Evolutionary conservation across 202 grass and related monocot genomes (phyloP).

Genomic region (Digitaria exilis): DNA sequence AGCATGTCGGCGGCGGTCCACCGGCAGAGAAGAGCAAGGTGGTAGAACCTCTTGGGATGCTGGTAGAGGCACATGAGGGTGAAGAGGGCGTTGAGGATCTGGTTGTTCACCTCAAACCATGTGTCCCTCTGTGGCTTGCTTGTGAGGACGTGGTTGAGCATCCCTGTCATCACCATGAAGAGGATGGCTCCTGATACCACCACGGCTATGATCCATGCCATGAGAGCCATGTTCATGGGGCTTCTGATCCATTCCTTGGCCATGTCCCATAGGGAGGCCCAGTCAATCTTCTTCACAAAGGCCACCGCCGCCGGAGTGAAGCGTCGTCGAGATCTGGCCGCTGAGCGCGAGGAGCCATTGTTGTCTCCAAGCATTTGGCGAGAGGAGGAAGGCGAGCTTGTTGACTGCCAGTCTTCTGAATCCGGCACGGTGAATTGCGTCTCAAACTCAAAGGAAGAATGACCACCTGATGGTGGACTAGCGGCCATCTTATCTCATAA

Average conservation of each 20-base stretch:
- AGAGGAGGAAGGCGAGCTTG: constrained; percentile 28
- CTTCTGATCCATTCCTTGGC: constrained; percentile 66
- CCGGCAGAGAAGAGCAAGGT: constrained; percentile 51
- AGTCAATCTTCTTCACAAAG: constrained; percentile 61
- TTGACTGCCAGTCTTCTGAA: background rate
- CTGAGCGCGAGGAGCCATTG: background rate
- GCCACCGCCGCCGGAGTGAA: constrained; percentile 21
- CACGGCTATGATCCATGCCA: constrained; percentile 55
- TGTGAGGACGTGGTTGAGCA: constrained; percentile 58
- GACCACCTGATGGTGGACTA: too few species aligned
- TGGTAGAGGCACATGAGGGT: constrained; percentile 78
- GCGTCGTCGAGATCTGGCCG: background rate
- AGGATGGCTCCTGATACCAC: constrained; percentile 67
- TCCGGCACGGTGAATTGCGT: too few species aligned
- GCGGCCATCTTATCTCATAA: too few species aligned
- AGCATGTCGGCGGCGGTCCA: constrained; percentile 53
- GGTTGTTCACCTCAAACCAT: constrained; percentile 84
- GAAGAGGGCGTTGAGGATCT: constrained; percentile 75
- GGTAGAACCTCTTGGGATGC: constrained; percentile 66
- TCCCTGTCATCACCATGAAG: constrained; percentile 81
- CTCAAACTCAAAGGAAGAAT: too few species aligned
- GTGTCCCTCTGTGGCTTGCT: constrained; percentile 50
- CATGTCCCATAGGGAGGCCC: constrained; percentile 40
- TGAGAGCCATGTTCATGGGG: constrained; percentile 73
- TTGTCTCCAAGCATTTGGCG: constrained; percentile 14